phyloP scores from a whole-genome alignment of 768 basidiomycete species.

The Leccinellum luteum region DNA sequence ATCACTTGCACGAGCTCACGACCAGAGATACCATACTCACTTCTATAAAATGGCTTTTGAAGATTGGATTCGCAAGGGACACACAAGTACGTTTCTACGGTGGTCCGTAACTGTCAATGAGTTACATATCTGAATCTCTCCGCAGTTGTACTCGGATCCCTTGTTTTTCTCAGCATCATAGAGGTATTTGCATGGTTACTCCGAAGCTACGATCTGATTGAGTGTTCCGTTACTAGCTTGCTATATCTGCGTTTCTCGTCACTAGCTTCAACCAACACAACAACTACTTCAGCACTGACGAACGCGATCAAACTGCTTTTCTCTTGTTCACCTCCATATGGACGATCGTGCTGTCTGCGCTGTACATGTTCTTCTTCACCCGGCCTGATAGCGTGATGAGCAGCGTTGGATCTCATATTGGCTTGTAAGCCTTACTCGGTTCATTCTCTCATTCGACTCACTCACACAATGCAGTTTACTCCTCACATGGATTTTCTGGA shows the following conservation, averaged over 20 bases:
- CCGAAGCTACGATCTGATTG: not conserved
- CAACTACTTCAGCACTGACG: constrained; percentile 45
- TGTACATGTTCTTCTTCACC: constrained; percentile 57
- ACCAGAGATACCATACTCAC: constrained; percentile 19
- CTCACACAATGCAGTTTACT: constrained; percentile 44
- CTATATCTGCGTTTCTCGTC: constrained; percentile 71
- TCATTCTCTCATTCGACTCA: not conserved
- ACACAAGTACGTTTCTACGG: constrained; percentile 44
- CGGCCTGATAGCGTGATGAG: constrained; percentile 48
- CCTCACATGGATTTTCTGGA: constrained; percentile 79
- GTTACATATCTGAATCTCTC: constrained; percentile 17
- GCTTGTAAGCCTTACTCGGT: constrained; percentile 48
- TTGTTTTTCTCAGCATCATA: constrained; percentile 59
- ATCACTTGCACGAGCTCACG: constrained; percentile 29
- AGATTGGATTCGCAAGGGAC: constrained; percentile 47
- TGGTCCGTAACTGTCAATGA: not conserved
- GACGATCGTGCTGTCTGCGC: constrained; percentile 56
- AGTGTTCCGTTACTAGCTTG: constrained; percentile 41
- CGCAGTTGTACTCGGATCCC: constrained; percentile 52
- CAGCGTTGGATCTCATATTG: constrained; percentile 60
- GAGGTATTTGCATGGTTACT: constrained; percentile 42
- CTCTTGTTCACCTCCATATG: constrained; percentile 70
- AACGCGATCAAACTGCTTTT: constrained; percentile 65
- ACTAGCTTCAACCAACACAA: constrained; percentile 55
- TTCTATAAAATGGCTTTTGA: constrained; percentile 35